phyloP scores from a whole-genome alignment of 257 asterid species.

The Solanum sitiens region DNA sequence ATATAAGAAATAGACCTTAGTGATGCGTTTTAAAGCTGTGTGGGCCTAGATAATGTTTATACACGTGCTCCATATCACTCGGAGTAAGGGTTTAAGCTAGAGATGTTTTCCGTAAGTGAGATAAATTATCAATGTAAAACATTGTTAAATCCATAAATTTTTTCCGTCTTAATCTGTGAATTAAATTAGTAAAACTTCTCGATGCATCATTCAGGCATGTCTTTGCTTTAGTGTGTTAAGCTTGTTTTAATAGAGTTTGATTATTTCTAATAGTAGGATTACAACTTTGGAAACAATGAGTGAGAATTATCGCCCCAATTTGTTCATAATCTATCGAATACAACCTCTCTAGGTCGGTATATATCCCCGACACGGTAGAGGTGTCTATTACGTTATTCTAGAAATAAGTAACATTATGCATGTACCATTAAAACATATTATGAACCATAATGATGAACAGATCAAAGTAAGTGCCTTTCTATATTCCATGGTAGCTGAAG shows the following conservation, averaged over 20 bases:
- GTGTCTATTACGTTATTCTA: neutral
- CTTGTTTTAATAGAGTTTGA: neutral
- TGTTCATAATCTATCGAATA: neutral
- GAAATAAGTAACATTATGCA: neutral
- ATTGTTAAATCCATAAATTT: neutral
- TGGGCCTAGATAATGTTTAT: too few relatives aligned
- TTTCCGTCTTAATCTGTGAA: neutral
- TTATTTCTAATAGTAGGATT: neutral
- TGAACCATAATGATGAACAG: neutral
- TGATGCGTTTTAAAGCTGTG: neutral
- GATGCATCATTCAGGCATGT: neutral
- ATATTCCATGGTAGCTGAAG: neutral
- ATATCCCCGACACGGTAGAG: neutral
- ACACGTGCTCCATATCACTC: too few relatives aligned
- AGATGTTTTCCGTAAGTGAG: neutral
- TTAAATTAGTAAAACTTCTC: neutral
- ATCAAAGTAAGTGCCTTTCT: neutral
- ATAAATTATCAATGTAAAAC: neutral
- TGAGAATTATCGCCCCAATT: neutral
- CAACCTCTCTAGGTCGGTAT: neutral
- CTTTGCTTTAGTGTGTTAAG: neutral
- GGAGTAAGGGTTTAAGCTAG: too few relatives aligned
- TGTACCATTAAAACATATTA: neutral
- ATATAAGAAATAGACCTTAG: neutral
- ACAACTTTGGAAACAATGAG: neutral